Percentiles rank a stretch among this genome's conserved stretches.
Conservation (phyloP, 768 basidiomycete genomes). For the Naganishia vaughanmartiniae region DNA sequence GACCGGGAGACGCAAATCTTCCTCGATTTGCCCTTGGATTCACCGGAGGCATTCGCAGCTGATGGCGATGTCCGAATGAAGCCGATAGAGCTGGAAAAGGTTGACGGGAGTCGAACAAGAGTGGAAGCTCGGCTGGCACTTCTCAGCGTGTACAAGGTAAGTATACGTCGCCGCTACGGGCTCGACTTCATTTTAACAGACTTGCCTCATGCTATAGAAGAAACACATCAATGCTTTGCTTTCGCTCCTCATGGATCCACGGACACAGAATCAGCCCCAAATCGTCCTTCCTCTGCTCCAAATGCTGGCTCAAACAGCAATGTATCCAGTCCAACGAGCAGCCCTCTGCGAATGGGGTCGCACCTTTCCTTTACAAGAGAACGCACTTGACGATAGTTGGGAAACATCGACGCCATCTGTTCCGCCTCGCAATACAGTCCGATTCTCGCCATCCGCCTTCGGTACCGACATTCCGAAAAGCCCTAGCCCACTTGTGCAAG, state of each 20-base stretch:
- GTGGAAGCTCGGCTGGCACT: slow-evolving; percentile 32
- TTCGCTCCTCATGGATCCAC: slow-evolving; percentile 32
- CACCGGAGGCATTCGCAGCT: not conserved
- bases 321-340: slow-evolving; percentile 43
- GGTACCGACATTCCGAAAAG: not conserved
- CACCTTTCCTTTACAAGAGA: not conserved
- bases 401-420: not conserved
- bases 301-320: slow-evolving; percentile 43
- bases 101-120: slow-evolving; percentile 24
- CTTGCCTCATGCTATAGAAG: slow-evolving; percentile 27
- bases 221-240: slow-evolving; percentile 40
- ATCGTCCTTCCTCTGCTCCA: slow-evolving; percentile 47
- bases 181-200: not conserved
- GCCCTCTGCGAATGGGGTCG: slow-evolving; percentile 33
- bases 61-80: slow-evolving; percentile 22
- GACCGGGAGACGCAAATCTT: not conserved
- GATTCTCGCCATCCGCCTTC: not conserved
- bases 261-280: slow-evolving; percentile 35
- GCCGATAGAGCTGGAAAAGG: slow-evolving; percentile 4
- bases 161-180: not conserved
- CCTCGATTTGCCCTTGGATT: not conserved
- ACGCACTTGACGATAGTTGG: not conserved
- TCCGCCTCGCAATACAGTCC: not conserved
- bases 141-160: slow-evolving; percentile 38
- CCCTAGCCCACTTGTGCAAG: slow-evolving; percentile 3